Evolutionary conservation across 2,329 filamentous ascomycete genomes (phyloP).

Genomic region (Trichoderma sp.): DNA sequence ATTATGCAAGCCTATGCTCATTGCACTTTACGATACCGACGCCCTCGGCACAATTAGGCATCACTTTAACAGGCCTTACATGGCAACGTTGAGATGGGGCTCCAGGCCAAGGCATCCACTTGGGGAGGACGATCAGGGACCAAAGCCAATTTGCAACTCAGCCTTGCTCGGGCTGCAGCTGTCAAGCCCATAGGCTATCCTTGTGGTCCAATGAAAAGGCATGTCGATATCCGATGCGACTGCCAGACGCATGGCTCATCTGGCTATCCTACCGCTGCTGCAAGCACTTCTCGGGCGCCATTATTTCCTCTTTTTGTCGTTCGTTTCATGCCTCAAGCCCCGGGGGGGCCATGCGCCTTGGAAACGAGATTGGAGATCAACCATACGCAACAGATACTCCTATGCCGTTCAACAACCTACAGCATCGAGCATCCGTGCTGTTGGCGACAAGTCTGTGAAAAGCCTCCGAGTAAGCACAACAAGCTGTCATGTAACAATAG

Average conservation of each 20-base stretch:
- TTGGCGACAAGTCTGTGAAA: background rate
- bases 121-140: constrained; percentile 3
- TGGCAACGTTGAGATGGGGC: constrained; percentile 1
- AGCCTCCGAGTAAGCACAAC: background rate
- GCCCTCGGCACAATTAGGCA: background rate
- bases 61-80: background rate
- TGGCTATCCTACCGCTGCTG: background rate
- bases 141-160: background rate
- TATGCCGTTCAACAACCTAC: background rate
- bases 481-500: background rate
- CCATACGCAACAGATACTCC: background rate
- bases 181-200: background rate
- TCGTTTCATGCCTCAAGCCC: background rate
- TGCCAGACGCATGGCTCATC: constrained; percentile 7
- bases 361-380: background rate
- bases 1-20: background rate
- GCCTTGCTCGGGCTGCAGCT: constrained; percentile 6
- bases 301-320: background rate
- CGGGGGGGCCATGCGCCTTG: background rate
- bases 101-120: background rate
- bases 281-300: background rate
- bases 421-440: background rate
- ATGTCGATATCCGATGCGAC: constrained; percentile 12
- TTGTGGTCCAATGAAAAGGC: background rate
- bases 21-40: background rate